Base-by-base conservation (phyloP, 257 asterid genomes). In the Solanum pennellii region DNA sequence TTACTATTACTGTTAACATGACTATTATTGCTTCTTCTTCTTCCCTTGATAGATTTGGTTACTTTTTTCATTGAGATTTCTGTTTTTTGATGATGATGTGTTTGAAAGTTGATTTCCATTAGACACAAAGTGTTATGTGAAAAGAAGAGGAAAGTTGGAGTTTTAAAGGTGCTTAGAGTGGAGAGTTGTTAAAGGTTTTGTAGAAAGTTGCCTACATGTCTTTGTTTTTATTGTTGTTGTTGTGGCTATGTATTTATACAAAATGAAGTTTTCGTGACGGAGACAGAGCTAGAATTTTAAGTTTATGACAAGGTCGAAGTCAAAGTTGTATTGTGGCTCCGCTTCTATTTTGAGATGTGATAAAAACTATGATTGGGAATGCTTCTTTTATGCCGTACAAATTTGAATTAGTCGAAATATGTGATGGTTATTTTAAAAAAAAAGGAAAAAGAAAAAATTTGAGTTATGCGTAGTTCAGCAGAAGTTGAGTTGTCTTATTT, bases 61-160 rank as follows among this genome's bases (percentile, higher is more conserved):
- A 84, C 41, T 87, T 89, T 91, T 86, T 29, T 77, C 18, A 86
- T 9, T 85, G 90, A 87, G 62, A 60, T 86, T 71, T 86, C 45
- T 12, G 88, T 72, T 23, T 89, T 88, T 31, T 87, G 83, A 62
- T 92, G 47, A 11, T 44, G 62, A 15, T 77, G 39, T 44, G 39
- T 44, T 44, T 44, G 94, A 88, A 93, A 94, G 12, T 92, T 91
- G 41, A 94, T 92, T 85, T 91, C 95, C 96, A 93, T 94, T 88
- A 9, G 25, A 77, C 44, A 25, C 14, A 9, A 77, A 42, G 41
- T 25, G n/a, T 44, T 25, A 8, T 77, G 83, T 77, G 2, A 77
- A 35, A 12, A 42, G 35, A 76, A 44, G 33, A 18, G 73, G 35
- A 1, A 35, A 49, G 25, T 60, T 12, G 39, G 47, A 42, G 52